Base-by-base conservation (phyloP, 495 filamentous ascomycete species). In the Penicillium lagena region DNA sequence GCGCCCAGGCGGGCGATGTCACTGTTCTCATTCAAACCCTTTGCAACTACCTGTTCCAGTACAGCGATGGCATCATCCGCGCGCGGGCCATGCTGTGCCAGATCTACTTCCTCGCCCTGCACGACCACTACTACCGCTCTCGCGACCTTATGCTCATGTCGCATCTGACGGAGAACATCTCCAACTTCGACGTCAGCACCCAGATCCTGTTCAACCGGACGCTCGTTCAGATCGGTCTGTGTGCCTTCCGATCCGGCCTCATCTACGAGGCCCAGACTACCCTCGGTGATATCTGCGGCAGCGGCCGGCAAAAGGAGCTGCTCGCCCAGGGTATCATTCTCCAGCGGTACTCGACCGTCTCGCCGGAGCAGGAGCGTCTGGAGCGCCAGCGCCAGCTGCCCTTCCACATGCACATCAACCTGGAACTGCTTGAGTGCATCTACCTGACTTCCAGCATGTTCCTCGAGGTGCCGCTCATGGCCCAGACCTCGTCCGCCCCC, bases 331-430 rank as follows among this genome's bases (percentile, higher is more conserved):
- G 93, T 60, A 87, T 99, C 44, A 94, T 96, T 75, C 90, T 97
- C 51, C 94, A 97, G 72, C 81, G 93, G 34, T 99, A 86, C 71
- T 87, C 81, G 29, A 90, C 93, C 56, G 90, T 97, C 45, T 88
- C 88, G 12, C 94, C 93, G 6, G 93, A 99, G 71, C 94, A 97
- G 65, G 93, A 99, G 68, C 85, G 91, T 49, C 79, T 97, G 17
- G 93, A 99, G 67, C 82, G 90, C 51, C 93, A 97, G 64, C 82
- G 93, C 48, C 93, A 97, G 70, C 76, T 99, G 47, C 93, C 93
- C 35, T 99, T 99, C 80, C 93, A 99, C 72, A 95, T 96, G 88
- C 93, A 99, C 76, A 97, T 99, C 76, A 99, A 99, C 75, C 78
- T 99, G 14, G 93, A 99, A 57, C 80, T 99, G 28, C 81, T 99